Conservation (phyloP, 768 basidiomycete genomes). For the Lactifluus piperatus region DNA sequence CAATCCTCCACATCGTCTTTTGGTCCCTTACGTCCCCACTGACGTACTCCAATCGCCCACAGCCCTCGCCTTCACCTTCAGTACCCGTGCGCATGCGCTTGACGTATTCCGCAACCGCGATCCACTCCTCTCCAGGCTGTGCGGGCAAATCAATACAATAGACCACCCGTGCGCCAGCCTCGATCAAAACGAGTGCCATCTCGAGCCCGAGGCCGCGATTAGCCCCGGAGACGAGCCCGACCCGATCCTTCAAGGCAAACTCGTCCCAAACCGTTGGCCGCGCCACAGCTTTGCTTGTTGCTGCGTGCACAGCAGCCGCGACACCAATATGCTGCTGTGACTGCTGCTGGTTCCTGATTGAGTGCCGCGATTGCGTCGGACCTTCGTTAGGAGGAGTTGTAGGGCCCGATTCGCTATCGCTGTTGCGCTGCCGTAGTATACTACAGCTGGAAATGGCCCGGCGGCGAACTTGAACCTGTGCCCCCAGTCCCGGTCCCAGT, state of each 20-base stretch:
- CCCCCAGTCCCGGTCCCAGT: neutral
- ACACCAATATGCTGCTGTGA: too few species aligned
- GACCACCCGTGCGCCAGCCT: constrained; percentile 60
- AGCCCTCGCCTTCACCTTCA: constrained; percentile 11
- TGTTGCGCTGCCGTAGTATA: too few species aligned
- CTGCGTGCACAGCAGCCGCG: constrained; percentile 46
- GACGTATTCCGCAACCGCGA: constrained; percentile 44
- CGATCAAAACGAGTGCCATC: constrained; percentile 65
- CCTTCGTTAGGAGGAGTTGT: too few species aligned
- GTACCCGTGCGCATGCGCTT: constrained; percentile 21
- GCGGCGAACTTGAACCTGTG: neutral
- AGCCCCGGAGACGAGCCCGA: constrained; percentile 36
- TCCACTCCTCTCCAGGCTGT: constrained; percentile 50
- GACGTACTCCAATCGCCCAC: constrained; percentile 46
- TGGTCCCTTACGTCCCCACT: constrained; percentile 60
- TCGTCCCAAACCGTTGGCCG: constrained; percentile 49
- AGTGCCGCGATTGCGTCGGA: too few species aligned
- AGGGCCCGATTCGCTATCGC: too few species aligned
- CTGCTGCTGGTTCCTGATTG: too few species aligned
- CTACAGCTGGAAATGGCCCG: neutral
- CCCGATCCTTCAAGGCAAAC: constrained; percentile 47
- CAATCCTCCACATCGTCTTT: constrained; percentile 45
- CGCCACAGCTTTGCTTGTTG: constrained; percentile 24
- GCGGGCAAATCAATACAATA: constrained; percentile 61
- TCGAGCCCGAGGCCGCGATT: constrained; percentile 66